phyloP scores from a whole-genome alignment of 2,329 filamentous ascomycete species.

The Colletotrichum lini region DNA sequence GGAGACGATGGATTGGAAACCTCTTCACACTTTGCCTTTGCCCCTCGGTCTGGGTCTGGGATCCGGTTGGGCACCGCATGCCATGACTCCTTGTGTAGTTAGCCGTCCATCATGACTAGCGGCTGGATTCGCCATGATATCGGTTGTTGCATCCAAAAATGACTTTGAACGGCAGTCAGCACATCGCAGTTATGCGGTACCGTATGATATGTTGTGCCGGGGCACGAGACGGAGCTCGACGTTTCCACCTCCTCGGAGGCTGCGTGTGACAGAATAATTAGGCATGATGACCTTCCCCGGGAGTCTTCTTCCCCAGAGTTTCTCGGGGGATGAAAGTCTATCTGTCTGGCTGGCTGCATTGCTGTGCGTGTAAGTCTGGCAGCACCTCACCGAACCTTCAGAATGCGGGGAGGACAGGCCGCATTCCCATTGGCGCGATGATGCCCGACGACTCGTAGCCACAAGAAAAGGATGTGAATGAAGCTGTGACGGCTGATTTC shows the following conservation, averaged over 20 bases:
- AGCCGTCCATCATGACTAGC: conserved; percentile 15
- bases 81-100: background rate
- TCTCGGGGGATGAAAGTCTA: conserved; percentile 9
- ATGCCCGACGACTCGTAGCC: background rate
- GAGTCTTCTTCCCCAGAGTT: background rate
- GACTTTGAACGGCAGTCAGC: conserved; percentile 15
- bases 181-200: background rate
- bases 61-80: background rate
- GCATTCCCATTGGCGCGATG: background rate
- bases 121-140: background rate
- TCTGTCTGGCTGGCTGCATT: conserved; percentile 18
- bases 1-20: background rate
- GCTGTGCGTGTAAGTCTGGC: conserved; percentile 25
- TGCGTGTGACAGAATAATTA: too few species aligned
- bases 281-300: too few species aligned
- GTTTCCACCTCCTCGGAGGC: too few species aligned
- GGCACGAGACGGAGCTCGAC: too few species aligned
- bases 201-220: background rate
- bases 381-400: conserved; percentile 5
- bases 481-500: too few species aligned
- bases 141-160: background rate
- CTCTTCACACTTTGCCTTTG: background rate
- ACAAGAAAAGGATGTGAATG: too few species aligned
- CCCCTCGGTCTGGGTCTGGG: conserved; percentile 8
- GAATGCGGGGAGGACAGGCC: conserved; percentile 14